Evolutionary conservation across 1,284 basidiomycete genomes (phyloP), one percentile per base, ranked within the genome.

Genomic region (Fistulina hepatica): DNA sequence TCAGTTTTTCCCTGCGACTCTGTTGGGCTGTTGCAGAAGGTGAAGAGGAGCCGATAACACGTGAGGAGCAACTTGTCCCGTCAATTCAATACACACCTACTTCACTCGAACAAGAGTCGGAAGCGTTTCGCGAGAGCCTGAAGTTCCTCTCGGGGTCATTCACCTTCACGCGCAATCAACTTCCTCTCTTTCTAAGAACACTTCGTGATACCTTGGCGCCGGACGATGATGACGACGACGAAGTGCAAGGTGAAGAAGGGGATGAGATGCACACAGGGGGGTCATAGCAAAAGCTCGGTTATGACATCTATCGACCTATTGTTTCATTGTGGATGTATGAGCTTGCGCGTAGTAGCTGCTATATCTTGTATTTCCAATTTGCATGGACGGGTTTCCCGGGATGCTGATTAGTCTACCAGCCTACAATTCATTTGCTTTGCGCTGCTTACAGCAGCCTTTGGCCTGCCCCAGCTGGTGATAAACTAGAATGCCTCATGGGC

Each of bases 131-230:
- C 12, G 55, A 69, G 23, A 59, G 59, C 28, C 56, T 86, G n/a
- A 67, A 65, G 16, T 84, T 78, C 53, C 63, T 86, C 41, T 61
- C 57, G 22, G 61, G 63, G 2, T 55, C 72, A 0, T 86, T 86
- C 54, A 74, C 77, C 11, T 86, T 86, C 51, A 61, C 67, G 39
- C 64, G 67, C 32, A 60, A 67, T 15, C 82, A 86, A 53, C 62
- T 81, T 39, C 65, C 72, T 3, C 55, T 79, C 16, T 80, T 85
- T 57, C 40, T 31, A 19, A 9, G 9, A 3, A 31, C 28, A 19
- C 9, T 31, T n/a, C 16, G 33, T 13, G 10, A 8, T 20, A 24
- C 15, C 9, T 45, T 41, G 46, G 44, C 44, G 8, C 44, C 45
- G 20, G 43, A 43, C 13, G 6, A 30, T 16, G 27, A 30, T 16